A percentile compares a stretch with the other conserved stretches of the same genome.
Conservation (phyloP, 768 basidiomycete genomes). For the Tylopilus sp. region DNA sequence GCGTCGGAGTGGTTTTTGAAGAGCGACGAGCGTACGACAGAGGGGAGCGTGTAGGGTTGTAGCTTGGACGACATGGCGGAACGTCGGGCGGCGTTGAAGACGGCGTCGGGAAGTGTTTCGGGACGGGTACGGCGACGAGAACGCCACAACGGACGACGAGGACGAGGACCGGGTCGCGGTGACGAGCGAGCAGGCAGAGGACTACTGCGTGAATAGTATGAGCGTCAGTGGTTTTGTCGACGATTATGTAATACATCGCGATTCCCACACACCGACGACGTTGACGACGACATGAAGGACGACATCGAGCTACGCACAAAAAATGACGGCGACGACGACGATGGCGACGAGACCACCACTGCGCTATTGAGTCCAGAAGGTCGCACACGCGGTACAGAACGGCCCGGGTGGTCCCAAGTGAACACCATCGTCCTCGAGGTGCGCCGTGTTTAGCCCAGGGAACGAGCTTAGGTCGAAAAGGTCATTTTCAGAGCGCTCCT, state of each 20-base stretch:
- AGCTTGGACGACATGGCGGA: conserved; percentile 61
- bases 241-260: conserved; percentile 4
- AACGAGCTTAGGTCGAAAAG: conserved; percentile 1
- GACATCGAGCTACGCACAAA: conserved; percentile 1
- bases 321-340: not conserved
- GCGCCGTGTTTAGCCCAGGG: conserved; percentile 18
- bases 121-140: conserved; percentile 11
- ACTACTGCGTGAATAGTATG: conserved; percentile 19
- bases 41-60: conserved; percentile 44
- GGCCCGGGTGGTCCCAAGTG: conserved; percentile 50
- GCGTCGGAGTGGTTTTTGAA: conserved; percentile 61
- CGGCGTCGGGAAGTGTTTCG: conserved; percentile 6
- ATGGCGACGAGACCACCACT: conserved; percentile 36
- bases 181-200: not conserved
- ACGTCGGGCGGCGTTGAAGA: conserved; percentile 19
- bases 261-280: conserved; percentile 4
- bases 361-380: conserved; percentile 42
- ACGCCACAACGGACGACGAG: conserved; percentile 6
- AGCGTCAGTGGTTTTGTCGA: conserved; percentile 27
- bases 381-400: conserved; percentile 27
- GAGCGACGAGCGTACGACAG: conserved; percentile 54
- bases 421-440: conserved; percentile 72
- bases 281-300: not conserved
- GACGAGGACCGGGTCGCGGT: conserved; percentile 16
- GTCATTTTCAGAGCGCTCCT: conserved; percentile 78